Base-by-base conservation (phyloP, 2,329 filamentous ascomycete species). In the Penicillium sp. region DNA sequence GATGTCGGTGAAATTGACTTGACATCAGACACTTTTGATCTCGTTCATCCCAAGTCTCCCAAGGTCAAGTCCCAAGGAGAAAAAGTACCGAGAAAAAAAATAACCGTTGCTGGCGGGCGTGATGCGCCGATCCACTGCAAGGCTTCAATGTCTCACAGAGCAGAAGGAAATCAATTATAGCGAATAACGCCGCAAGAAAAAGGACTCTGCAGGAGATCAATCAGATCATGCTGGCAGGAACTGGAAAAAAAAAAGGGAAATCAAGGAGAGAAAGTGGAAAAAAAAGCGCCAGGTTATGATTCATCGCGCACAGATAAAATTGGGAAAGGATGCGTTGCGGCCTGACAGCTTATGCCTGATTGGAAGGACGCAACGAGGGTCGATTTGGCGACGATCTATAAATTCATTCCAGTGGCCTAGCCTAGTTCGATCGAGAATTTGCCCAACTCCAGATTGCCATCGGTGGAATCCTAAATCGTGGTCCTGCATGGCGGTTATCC, bases 281-380 rank as follows among this genome's bases (percentile, higher is more conserved):
- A 59, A 58, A 57, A 62, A 42, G 26, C 5, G 42, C 15, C 40
- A 49, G 42, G 28, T 62, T 65, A 59, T 64, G 59, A 64, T 66
- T 63, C 60, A 65, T 63, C 63, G 62, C 67, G 67, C 65, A 69
- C 65, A 69, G 65, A 68, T 69, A 56, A 63, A 61, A 61, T 61
- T 66, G 53, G 56, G 51, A n/a, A 38, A 65, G 54, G 59, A 61
- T 68, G 68, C 65, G 66, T 69, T 70, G 66, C 68, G 68, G 68
- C 67, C 68, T 70, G 68, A 70, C 65, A 57, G 59, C 58, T 64
- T 58, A 64, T 70, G 68, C 68, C 67, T 70, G 67, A 70, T 70
- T 66, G 63, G 65, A 60, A 65, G 53, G 53, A 35, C 57, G 56
- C 57, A 44, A 61, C 56, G 56, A n/a, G 45, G 15, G 33, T n/a